Conservation (phyloP, 2,329 filamentous ascomycete genomes). For the Sporothrix humicola region DNA sequence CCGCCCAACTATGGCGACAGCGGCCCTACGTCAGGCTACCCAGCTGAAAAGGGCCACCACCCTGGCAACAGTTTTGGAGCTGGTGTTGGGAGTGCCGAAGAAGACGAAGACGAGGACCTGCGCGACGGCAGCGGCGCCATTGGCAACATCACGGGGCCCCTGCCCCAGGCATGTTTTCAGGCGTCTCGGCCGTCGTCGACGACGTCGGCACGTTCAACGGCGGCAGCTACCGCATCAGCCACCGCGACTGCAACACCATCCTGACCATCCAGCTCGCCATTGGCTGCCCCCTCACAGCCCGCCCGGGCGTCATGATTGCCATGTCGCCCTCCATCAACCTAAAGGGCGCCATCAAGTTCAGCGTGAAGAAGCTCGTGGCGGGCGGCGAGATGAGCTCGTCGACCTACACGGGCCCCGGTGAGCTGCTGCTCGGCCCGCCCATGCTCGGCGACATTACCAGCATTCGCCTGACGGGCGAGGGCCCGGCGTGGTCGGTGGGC, state of each 20-base stretch:
- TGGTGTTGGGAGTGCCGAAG: neutral
- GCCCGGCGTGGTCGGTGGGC: constrained; percentile 78
- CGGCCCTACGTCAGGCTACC: constrained; percentile 37
- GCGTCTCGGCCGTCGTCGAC: constrained; percentile 69
- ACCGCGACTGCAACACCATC: constrained; percentile 88
- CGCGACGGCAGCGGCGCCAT: constrained; percentile 43
- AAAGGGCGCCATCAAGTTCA: constrained; percentile 82
- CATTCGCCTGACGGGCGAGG: constrained; percentile 72
- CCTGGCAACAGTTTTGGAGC: neutral
- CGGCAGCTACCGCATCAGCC: constrained; percentile 89
- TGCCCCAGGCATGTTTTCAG: constrained; percentile 63
- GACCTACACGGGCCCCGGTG: constrained; percentile 85
- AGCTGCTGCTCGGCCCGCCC: constrained; percentile 81
- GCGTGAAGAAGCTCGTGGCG: constrained; percentile 86
- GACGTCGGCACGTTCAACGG: constrained; percentile 98
- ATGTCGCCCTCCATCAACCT: constrained; percentile 91
- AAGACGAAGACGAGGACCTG: constrained; percentile 38
- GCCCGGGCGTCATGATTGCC: constrained; percentile 89
- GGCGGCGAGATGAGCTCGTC: constrained; percentile 81
- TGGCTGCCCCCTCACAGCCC: constrained; percentile 80
- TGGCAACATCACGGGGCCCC: constrained; percentile 50
- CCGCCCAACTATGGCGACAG: constrained; percentile 44
- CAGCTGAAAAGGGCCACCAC: constrained; percentile 43
- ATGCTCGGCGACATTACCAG: constrained; percentile 85
- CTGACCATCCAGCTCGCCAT: constrained; percentile 88